phyloP scores from a whole-genome alignment of 768 basidiomycete genomes.

The Collybia mongolica region DNA sequence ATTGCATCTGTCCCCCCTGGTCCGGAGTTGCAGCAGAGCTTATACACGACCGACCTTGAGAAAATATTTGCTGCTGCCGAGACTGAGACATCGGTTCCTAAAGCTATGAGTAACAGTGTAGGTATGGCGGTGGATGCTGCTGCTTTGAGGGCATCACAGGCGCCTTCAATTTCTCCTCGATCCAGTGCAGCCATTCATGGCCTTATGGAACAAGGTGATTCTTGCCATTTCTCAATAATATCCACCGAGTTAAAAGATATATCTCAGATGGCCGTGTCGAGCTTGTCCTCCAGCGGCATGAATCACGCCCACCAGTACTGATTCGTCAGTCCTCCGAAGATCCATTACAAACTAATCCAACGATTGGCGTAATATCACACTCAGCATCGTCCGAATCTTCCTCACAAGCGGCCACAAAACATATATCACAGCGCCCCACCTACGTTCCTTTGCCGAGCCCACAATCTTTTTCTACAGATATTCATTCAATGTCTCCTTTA shows the following conservation, averaged over 20 bases:
- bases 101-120: constrained; percentile 20
- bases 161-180: constrained; percentile 24
- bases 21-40: constrained; percentile 18
- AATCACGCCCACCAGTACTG: constrained; percentile 26
- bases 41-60: constrained; percentile 14
- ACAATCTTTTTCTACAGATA: constrained; percentile 27
- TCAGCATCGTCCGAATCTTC: constrained; percentile 3
- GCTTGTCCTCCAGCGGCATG: constrained; percentile 43
- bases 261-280: constrained; percentile 56
- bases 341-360: neutral
- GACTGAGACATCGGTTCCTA: constrained; percentile 13
- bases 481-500: constrained; percentile 18
- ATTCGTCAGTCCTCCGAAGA: constrained; percentile 1
- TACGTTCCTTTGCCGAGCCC: constrained; percentile 36
- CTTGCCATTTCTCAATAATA: neutral
- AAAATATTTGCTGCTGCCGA: constrained; percentile 17
- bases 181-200: constrained; percentile 54
- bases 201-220: constrained; percentile 62
- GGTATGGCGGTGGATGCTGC: constrained; percentile 29
- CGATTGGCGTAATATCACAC: neutral
- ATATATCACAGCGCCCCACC: constrained; percentile 27
- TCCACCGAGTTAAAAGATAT: neutral
- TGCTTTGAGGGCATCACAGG: constrained; percentile 23
- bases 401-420: constrained; percentile 1
- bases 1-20: constrained; percentile 14